phyloP scores from a whole-genome alignment of 441 rosid species.

The Gossypium aridum region DNA sequence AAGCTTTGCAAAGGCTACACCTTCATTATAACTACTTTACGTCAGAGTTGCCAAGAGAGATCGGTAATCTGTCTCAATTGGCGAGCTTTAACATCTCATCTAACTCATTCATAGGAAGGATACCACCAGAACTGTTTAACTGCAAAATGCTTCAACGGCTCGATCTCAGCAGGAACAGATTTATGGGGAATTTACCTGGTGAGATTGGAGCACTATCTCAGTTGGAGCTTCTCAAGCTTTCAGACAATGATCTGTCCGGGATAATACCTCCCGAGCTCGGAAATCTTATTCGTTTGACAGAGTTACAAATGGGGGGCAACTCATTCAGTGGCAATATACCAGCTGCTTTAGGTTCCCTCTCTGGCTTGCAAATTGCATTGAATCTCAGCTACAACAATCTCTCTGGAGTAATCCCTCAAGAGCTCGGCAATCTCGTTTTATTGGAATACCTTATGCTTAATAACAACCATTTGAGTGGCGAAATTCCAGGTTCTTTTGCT shows the following conservation, averaged over 20 bases:
- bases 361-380: constrained; percentile 78
- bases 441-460: constrained; percentile 65
- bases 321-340: constrained; percentile 58
- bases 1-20: constrained; percentile 56
- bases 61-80: constrained; percentile 57
- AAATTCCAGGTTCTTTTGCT: constrained; percentile 63
- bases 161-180: constrained; percentile 69
- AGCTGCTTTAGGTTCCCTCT: constrained; percentile 50
- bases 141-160: constrained; percentile 84
- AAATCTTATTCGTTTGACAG: constrained; percentile 58
- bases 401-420: constrained; percentile 56
- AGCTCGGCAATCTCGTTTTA: constrained; percentile 64
- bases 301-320: constrained; percentile 90
- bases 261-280: constrained; percentile 50
- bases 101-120: constrained; percentile 55
- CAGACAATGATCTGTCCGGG: constrained; percentile 66
- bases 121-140: constrained; percentile 58
- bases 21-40: constrained; percentile 58
- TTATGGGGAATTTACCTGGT: constrained; percentile 49
- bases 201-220: constrained; percentile 59
- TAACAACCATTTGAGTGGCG: constrained; percentile 73
- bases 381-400: constrained; percentile 86
- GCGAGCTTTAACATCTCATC: constrained; percentile 76
- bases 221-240: constrained; percentile 80
- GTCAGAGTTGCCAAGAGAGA: constrained; percentile 60